These are phyloP conservation scores for Luvunga scandens DNA, from an alignment of 345 rosid species.

Conservation along the genomic window DNA sequence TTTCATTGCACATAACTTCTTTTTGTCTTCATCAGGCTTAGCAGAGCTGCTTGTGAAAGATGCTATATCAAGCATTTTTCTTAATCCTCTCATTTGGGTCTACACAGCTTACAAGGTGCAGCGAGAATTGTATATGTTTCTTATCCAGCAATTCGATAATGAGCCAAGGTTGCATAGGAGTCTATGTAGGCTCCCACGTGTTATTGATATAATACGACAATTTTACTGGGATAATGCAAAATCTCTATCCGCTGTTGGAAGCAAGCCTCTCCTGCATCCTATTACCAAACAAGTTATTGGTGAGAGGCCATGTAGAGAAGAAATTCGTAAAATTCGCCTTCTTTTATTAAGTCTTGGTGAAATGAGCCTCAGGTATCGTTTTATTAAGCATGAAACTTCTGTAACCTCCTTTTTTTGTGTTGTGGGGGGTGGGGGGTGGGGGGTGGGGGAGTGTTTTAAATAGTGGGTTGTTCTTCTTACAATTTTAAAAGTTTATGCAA, in stretches of 20 bases:
- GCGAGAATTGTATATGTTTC: constrained; percentile 93
- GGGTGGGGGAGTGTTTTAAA: not conserved
- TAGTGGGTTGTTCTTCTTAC: not conserved
- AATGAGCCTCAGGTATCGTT: constrained; percentile 84
- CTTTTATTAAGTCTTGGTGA: constrained; percentile 92
- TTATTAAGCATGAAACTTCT: not conserved
- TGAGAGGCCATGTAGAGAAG: constrained; percentile 80
- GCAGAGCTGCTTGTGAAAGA: constrained; percentile 80
- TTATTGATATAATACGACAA: constrained; percentile 72
- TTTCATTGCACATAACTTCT: constrained; percentile 3
- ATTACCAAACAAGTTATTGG: constrained; percentile 50
- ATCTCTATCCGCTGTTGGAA: constrained; percentile 60
- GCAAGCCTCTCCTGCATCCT: constrained; percentile 80
- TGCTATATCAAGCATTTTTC: constrained; percentile 81
- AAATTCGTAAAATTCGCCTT: constrained; percentile 91
- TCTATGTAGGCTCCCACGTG: constrained; percentile 76
- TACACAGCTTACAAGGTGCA: constrained; percentile 83
- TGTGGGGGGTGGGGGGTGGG: not conserved
- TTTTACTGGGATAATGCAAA: constrained; percentile 81
- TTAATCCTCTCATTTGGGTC: constrained; percentile 85
- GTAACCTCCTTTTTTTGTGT: not conserved
- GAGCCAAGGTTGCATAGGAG: constrained; percentile 73
- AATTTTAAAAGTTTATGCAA: constrained; percentile 18
- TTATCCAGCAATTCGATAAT: constrained; percentile 78
- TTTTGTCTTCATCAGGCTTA: constrained; percentile 46